Evolutionary conservation across 495 filamentous ascomycete species (phyloP), one percentile per base, ranked within the genome.

Genomic region (Acidiella bohemica): DNA sequence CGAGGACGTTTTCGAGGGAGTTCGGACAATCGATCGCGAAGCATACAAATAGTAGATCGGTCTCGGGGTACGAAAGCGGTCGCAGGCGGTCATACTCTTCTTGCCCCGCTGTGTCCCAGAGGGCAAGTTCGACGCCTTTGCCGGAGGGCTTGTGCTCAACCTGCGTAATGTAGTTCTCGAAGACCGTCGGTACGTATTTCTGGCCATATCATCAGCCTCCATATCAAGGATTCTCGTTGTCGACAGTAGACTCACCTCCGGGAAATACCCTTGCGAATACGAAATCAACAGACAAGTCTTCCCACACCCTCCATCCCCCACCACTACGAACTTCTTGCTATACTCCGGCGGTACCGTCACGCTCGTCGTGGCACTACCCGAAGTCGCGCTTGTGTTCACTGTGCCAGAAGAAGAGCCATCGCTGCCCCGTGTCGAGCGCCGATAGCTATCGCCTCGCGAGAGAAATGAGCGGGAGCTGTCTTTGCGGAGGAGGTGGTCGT

Each of bases 141-240:
- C 90, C 86, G 18, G 80, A 82, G 8, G 73, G 67, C 51, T 77
- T 75, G 57, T 97, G 92, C 26, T 72, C 75, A 39, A 85, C 90
- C 62, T 95, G 85, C 26, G 90, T 93, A 63, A 96, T 96, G 70
- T 97, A 97, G 66, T 97, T 97, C 56, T 97, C 90, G 58, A 97
- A 97, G 44, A 97, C 90, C 0, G 90, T 97, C 2, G 90, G 90
- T 35, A 97, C 88, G 56, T 97, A 97, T 95, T 95, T 97, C 90
- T 97, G 46, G 17, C n/a, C 12, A 10, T 13, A 18, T 53, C 37
- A 53, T 46, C 38, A 26, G n/a, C 17, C 9, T 12, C 10, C 14
- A 13, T 32, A 39, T 5, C 23, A 25, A 11, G 17, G 2, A 23
- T 14, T 18, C 14, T n/a, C 9, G 13, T 12, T 38, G 23, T 25